These are phyloP conservation scores for Naegleria gruberi DNA, from an alignment of 208 protist species.

Conservation along the genomic window DNA sequence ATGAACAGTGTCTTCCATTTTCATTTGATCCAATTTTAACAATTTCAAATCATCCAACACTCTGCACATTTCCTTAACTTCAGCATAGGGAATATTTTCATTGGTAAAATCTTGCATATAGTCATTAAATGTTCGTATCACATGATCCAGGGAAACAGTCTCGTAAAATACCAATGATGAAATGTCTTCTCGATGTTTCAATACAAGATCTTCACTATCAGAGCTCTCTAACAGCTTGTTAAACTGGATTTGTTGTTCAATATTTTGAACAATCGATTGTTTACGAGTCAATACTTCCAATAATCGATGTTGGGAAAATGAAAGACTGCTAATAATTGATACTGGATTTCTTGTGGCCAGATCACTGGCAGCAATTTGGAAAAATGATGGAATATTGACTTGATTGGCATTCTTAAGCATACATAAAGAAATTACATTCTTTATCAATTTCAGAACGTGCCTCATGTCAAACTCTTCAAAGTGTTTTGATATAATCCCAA, in stretches of 20 bases:
- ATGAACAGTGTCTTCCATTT: too few relatives aligned
- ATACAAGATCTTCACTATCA: neutral
- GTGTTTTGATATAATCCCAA: neutral
- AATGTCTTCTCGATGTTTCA: neutral
- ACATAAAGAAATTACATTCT: neutral
- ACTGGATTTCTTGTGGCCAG: neutral
- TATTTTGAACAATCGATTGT: neutral
- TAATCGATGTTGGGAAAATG: neutral
- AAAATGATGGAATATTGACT: neutral
- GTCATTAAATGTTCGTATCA: neutral
- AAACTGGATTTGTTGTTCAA: neutral
- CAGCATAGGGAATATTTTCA: neutral
- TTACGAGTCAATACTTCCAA: neutral
- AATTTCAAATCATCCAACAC: neutral
- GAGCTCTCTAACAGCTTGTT: neutral
- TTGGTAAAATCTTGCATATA: neutral
- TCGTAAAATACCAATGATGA: neutral
- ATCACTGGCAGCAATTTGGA: neutral
- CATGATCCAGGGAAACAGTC: neutral
- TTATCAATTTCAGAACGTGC: neutral
- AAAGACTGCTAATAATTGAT: neutral
- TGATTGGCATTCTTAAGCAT: neutral
- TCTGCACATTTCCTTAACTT: neutral
- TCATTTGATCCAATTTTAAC: neutral
- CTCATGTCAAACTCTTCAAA: neutral